Conservation (phyloP, 2,329 filamentous ascomycete genomes). For the Xylaria sp. region DNA sequence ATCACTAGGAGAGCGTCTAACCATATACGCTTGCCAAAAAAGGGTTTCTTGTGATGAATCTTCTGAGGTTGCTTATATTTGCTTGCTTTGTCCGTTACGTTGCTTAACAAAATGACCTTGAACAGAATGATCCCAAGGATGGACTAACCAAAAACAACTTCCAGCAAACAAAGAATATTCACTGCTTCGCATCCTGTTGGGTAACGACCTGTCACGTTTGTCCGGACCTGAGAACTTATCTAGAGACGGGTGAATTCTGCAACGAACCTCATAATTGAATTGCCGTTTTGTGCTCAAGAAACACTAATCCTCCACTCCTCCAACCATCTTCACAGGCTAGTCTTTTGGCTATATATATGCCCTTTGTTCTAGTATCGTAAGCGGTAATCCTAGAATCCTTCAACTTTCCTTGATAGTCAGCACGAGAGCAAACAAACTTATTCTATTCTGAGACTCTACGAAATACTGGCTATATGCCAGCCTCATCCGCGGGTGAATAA, state of each 20-base stretch:
- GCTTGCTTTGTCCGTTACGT: neutral
- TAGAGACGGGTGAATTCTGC: neutral
- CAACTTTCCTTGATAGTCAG: no score
- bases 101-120: neutral
- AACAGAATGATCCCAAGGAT: neutral
- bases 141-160: conserved; percentile 7
- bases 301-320: neutral
- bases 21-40: neutral
- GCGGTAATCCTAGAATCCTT: no score
- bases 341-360: no score
- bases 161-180: neutral
- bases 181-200: neutral
- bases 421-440: no score
- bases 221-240: neutral
- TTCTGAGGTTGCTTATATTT: neutral
- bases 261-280: neutral
- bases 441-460: no score
- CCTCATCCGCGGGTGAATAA: neutral
- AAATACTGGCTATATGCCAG: neutral
- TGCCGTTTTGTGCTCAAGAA: neutral
- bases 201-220: neutral
- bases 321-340: no score
- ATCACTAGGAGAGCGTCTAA: neutral
- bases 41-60: neutral
- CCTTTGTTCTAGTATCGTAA: no score